Conservation (phyloP, 345 rosid species). For the Acer negundo region DNA sequence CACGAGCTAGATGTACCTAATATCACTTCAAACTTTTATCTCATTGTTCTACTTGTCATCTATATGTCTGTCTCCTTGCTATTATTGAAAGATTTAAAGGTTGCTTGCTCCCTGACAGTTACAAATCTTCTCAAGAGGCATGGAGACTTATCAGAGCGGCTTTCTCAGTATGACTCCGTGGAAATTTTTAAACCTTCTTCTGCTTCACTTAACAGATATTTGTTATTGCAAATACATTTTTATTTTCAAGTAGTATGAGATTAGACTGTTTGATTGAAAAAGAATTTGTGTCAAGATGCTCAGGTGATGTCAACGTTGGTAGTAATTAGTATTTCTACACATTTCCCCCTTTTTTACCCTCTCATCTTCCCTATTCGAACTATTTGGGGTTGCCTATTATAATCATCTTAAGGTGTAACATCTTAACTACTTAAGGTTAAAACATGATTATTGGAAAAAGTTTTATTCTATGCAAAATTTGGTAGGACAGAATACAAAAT, state of each 20-base stretch:
- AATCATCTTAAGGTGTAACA: neutral
- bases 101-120: constrained; percentile 50
- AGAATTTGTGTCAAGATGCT: neutral
- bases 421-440: neutral
- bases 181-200: neutral
- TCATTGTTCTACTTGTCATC: constrained; percentile 1
- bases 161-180: constrained; percentile 55
- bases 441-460: neutral
- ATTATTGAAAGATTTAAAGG: constrained; percentile 15
- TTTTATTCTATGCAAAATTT: neutral
- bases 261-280: neutral
- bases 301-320: neutral
- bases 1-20: constrained; percentile 71
- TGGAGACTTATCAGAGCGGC: constrained; percentile 72
- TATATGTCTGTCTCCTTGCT: constrained; percentile 3
- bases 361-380: neutral
- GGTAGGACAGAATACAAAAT: neutral
- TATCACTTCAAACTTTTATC: constrained; percentile 11
- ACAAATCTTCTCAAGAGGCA: constrained; percentile 83
- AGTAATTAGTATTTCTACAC: neutral
- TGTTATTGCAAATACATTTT: neutral
- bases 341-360: neutral
- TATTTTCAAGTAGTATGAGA: neutral
- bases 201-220: neutral
- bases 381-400: neutral